phyloP scores from a whole-genome alignment of 768 basidiomycete genomes.

The Agrocybe praecox region DNA sequence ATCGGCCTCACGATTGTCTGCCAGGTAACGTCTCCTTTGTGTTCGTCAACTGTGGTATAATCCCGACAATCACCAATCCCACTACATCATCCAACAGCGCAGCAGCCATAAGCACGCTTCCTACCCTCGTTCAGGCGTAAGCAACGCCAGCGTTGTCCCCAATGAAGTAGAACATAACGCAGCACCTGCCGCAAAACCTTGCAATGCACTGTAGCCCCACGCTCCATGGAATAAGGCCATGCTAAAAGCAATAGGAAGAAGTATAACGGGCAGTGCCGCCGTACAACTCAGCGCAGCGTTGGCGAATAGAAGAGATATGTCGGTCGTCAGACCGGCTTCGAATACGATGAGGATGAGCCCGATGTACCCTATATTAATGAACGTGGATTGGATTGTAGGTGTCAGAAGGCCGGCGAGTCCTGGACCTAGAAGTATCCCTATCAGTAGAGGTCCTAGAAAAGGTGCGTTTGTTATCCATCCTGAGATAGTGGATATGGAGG shows the following conservation, averaged over 20 bases:
- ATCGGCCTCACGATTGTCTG: slow-evolving; percentile 52
- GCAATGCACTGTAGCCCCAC: slow-evolving; percentile 41
- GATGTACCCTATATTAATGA: slow-evolving; percentile 46
- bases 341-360: slow-evolving; percentile 55
- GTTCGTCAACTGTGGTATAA: slow-evolving; percentile 46
- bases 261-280: slow-evolving; percentile 55
- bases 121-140: slow-evolving; percentile 55
- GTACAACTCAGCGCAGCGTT: slow-evolving; percentile 49
- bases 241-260: slow-evolving; percentile 51
- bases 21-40: slow-evolving; percentile 20
- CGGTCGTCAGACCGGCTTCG: slow-evolving; percentile 60
- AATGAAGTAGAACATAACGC: slow-evolving; percentile 65
- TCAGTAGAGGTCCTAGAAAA: slow-evolving; percentile 15
- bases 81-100: slow-evolving; percentile 69
- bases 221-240: slow-evolving; percentile 49
- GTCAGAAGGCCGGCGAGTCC: slow-evolving; percentile 53
- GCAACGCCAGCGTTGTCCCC: slow-evolving; percentile 66
- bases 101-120: slow-evolving; percentile 59
- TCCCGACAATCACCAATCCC: slow-evolving; percentile 59
- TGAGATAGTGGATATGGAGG: slow-evolving; percentile 45
- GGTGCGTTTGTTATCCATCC: slow-evolving; percentile 40
- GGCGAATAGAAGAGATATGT: slow-evolving; percentile 38
- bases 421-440: slow-evolving; percentile 45
- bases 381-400: slow-evolving; percentile 39
- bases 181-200: slow-evolving; percentile 64